These are phyloP conservation scores for Coemansia sp. DNA, from an alignment of 192 early-diverging fungal genomes.

Conservation along the genomic window DNA sequence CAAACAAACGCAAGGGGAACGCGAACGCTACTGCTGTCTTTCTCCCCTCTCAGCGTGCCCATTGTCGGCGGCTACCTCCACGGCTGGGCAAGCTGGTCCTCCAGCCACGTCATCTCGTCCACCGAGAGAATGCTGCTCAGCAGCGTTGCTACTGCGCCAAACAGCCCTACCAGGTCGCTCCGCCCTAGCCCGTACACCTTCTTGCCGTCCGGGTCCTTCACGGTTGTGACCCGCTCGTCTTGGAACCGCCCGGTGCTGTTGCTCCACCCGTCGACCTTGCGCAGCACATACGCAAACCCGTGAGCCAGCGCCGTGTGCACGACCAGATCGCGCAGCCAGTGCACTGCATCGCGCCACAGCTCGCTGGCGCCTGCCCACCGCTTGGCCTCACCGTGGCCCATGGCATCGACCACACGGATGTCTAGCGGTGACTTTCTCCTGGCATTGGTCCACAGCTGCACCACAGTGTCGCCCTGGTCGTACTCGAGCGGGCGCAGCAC, in stretches of 20 bases:
- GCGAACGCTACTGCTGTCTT: background rate
- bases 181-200: slow-evolving; percentile 22
- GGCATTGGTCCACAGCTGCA: slow-evolving; percentile 17
- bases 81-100: slow-evolving; percentile 13
- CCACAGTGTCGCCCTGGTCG: slow-evolving; percentile 6
- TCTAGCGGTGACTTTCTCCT: slow-evolving; percentile 4
- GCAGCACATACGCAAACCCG: slow-evolving; percentile 10
- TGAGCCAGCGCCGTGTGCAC: background rate
- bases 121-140: background rate
- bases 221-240: background rate
- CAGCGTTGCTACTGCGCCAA: slow-evolving; percentile 12
- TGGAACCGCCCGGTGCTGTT: background rate
- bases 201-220: slow-evolving; percentile 3
- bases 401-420: background rate
- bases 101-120: slow-evolving; percentile 4
- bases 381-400: background rate
- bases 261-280: slow-evolving; percentile 17
- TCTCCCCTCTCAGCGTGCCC: background rate
- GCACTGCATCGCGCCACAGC: slow-evolving; percentile 21
- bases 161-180: slow-evolving; percentile 14
- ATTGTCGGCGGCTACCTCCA: too few relatives aligned
- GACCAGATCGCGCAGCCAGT: slow-evolving; percentile 26
- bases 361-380: slow-evolving; percentile 5
- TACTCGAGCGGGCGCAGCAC: slow-evolving; percentile 15
- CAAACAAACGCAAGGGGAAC: background rate